Base-by-base conservation (phyloP, 495 filamentous ascomycete species). In the Choiromyces venosus region DNA sequence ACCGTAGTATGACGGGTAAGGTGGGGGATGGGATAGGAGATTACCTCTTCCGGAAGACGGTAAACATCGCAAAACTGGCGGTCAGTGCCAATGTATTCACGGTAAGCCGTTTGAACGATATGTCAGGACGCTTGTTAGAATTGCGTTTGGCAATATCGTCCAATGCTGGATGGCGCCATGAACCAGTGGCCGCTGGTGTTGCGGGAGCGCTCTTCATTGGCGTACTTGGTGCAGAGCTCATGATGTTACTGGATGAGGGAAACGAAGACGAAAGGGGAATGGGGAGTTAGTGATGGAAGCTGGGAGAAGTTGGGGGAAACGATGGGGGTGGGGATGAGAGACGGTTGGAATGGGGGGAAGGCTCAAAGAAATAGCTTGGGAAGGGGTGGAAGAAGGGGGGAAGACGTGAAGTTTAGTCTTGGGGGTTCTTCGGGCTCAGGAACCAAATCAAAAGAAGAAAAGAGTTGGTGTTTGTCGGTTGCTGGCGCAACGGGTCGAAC, bases 81-180 rank as follows among this genome's bases (percentile, higher is more conserved):
- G 87, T 64, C 7, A 96, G 78, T 35, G 88, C 84, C 18, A 76
- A 81, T 4, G 83, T 81, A 82, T 95, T 96, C 82, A 88, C 89
- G 37, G 86, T 70, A 29, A 96, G 86, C 46, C 84, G 87, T 66
- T 84, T 85, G 25, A 93, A 79, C 73, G 93, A 92, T 69, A 85
- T 86, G 66, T 92, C 88, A 33, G 87, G 87, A 64, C 85, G 90
- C 10, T 88, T 86, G 29, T 88, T 89, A 82, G 89, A 88, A 72
- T 91, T 91, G 38, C 94, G 89, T 68, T 86, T 86, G 19, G 89
- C 86, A 75, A 97, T 91, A 81, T 96, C 92, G 74, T 90, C 84
- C 67, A 96, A 83, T 38, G 88, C 87, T 6, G 94, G 94, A 82
- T 97, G 94, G 74, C 88, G 87, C 94, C 94, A 97, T 83, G 90